Base-by-base conservation (phyloP, 2,329 filamentous ascomycete genomes). In the Fusarium brachygibbosum region DNA sequence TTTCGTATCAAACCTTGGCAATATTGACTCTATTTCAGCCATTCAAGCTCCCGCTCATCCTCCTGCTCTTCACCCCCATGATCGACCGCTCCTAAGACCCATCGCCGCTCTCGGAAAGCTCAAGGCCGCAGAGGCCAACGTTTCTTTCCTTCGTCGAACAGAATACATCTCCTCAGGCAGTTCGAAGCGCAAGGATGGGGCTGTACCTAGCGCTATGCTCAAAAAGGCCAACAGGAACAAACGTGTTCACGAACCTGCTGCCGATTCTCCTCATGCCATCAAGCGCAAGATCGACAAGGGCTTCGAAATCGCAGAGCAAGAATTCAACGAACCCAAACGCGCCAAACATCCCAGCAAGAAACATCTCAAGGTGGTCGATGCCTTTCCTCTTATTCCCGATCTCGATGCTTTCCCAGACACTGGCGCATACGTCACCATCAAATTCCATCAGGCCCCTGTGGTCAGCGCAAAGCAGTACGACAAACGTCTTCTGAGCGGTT, bases 101-200 rank as follows among this genome's bases (percentile, higher is more conserved):
- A 88, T 97, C 35, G 89, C 93, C 35, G 90, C 93, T 49, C 87
- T 99, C 23, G 94, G 93, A 73, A 97, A 97, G 80, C 90, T 91
- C 44, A 92, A 93, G 72, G 87, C 89, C 41, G 88, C 88, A 66
- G 91, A 93, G 67, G 86, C 91, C 19, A 90, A 91, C 68, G 93
- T 97, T 55, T 97, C 93, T 68, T 99, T 99, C 86, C 87, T 99
- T 72, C 93, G 96, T 60, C 90, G 95, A 75, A 98, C 96, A 58
- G 96, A 99, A 80, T 98, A 98, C 82, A 98, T 97, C 76, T 93
- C 92, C 13, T 88, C 87, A 5, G 81, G 83, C 23, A 82, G 82
- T 31, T 77, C 83, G 8, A 88, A 88, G 75, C 85, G 86, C 65
- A 72, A 75, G 48, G 78, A 81, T 16, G 82, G 82, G 31, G 79